Conservation (phyloP, 768 basidiomycete genomes). For the Chalciporus chontae region DNA sequence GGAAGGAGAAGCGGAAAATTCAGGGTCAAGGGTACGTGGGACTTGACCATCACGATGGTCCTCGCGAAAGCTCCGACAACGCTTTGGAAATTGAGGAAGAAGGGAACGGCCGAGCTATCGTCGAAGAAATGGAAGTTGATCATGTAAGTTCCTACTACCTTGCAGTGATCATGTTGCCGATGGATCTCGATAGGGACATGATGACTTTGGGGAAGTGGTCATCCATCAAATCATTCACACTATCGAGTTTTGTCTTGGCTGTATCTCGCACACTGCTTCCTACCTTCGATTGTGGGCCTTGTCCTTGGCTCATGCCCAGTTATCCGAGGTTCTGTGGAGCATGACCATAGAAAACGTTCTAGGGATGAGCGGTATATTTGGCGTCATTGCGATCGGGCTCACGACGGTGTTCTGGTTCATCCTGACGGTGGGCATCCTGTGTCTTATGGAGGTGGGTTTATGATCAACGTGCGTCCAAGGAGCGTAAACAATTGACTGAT, state of each 20-base stretch:
- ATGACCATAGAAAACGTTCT: conserved; percentile 76
- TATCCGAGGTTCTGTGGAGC: conserved; percentile 88
- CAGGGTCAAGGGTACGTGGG: conserved; percentile 83
- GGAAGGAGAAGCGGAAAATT: conserved; percentile 84
- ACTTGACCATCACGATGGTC: conserved; percentile 54
- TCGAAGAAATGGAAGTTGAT: conserved; percentile 67
- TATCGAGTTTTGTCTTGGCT: conserved; percentile 98
- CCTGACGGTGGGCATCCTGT: conserved; percentile 74
- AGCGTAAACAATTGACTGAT: conserved; percentile 7
- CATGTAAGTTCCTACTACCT: conserved; percentile 50
- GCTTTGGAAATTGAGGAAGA: conserved; percentile 77
- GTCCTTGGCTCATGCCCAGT: conserved; percentile 95
- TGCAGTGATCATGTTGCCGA: conserved; percentile 6
- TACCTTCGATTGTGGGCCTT: conserved; percentile 96
- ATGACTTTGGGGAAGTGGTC: conserved; percentile 92
- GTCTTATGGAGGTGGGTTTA: conserved; percentile 87
- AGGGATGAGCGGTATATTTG: conserved; percentile 62
- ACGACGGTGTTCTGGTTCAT: conserved; percentile 72
- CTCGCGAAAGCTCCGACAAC: conserved; percentile 54
- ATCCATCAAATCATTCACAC: conserved; percentile 99
- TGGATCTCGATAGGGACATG: conserved; percentile 54
- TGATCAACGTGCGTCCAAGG: conserved; percentile 16
- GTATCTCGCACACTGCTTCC: conserved; percentile 96
- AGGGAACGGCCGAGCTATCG: conserved; percentile 68
- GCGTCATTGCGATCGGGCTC: conserved; percentile 48